Conservation (phyloP, 495 filamentous ascomycete genomes). For the Pseudevernia furfuracea region DNA sequence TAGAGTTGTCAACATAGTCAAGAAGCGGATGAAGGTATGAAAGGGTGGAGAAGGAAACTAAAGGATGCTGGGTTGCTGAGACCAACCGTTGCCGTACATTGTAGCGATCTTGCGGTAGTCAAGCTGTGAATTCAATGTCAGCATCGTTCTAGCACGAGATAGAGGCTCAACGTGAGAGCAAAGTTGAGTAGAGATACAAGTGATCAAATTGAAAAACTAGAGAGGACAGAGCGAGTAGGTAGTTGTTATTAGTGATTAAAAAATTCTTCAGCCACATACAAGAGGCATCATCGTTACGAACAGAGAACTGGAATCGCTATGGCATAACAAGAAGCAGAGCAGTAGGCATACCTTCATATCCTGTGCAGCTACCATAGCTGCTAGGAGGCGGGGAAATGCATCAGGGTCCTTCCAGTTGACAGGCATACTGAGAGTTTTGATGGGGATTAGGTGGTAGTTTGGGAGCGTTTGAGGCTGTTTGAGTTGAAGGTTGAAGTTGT, state of each 20-base stretch:
- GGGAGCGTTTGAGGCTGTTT: background rate
- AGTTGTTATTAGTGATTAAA: background rate
- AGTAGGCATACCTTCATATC: slow-evolving; percentile 22
- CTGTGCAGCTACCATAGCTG: slow-evolving; percentile 31
- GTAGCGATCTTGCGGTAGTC: slow-evolving; percentile 28
- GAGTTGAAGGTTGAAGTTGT: background rate
- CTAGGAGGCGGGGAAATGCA: slow-evolving; percentile 31
- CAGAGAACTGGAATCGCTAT: background rate
- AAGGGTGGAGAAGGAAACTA: too few species aligned
- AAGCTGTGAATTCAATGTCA: slow-evolving; percentile 13
- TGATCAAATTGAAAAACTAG: too few species aligned
- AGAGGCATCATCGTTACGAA: background rate
- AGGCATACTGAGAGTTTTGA: slow-evolving; percentile 28
- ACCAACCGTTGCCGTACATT: slow-evolving; percentile 27
- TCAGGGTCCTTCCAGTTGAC: slow-evolving; percentile 35
- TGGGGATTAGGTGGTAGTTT: background rate
- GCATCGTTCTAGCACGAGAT: background rate
- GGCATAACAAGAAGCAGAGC: background rate
- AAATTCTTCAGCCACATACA: background rate
- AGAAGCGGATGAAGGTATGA: too few species aligned
- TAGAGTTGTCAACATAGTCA: background rate
- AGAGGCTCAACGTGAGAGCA: background rate
- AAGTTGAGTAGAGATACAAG: too few species aligned
- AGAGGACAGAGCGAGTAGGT: background rate
- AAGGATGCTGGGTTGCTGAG: too few species aligned